Percentiles rank a stretch among this genome's conserved stretches.
Conservation (phyloP, 2,329 filamentous ascomycete species). For the Sarocladium kiliense region DNA sequence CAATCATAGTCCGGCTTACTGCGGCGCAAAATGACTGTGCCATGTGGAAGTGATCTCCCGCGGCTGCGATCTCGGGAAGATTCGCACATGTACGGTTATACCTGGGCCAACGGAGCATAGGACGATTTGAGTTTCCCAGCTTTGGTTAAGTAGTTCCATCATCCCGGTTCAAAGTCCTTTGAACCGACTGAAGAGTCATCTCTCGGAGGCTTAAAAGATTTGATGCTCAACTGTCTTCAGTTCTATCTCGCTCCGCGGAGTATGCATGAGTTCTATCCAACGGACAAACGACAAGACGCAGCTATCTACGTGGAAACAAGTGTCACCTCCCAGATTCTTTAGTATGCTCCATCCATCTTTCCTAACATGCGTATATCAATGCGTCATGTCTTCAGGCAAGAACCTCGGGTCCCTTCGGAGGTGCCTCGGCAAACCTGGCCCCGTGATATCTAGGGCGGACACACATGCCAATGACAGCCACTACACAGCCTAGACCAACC, state of each 20-base stretch:
- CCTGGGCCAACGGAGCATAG: neutral
- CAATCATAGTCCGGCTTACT: too few species aligned
- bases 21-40: neutral
- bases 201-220: too few species aligned
- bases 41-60: neutral
- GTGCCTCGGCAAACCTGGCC: neutral
- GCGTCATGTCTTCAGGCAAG: neutral
- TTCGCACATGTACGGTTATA: too few species aligned
- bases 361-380: neutral
- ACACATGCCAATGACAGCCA: neutral
- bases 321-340: neutral
- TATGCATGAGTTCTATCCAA: conserved; percentile 7
- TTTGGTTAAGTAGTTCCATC: too few species aligned
- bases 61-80: neutral
- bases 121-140: neutral
- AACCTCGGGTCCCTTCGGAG: neutral
- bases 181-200: too few species aligned
- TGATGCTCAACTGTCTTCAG: too few species aligned
- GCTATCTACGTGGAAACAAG: conserved; percentile 2
- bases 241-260: conserved; percentile 1
- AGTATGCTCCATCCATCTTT: neutral
- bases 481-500: neutral
- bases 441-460: neutral
- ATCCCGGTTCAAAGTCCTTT: too few species aligned
- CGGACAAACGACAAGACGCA: neutral